A percentile compares a stretch with the other conserved stretches of the same genome.
Conservation (phyloP, 305 asterid species). For the Solanum hybrid region DNA sequence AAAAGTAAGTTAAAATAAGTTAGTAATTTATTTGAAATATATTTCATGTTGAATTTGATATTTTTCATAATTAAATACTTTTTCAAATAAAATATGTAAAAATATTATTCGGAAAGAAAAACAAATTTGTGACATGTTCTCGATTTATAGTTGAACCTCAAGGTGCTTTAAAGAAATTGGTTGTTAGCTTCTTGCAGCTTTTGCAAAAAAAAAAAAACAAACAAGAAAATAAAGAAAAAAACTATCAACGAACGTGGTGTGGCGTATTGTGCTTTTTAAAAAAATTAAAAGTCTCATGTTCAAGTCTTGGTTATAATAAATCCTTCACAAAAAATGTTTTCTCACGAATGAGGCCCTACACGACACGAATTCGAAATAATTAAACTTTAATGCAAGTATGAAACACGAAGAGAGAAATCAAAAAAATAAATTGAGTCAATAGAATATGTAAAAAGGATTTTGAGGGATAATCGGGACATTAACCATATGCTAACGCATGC, state of each 20-base stretch:
- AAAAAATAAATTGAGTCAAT: too few relatives aligned
- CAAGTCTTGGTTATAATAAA: too few relatives aligned
- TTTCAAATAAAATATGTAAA: background rate
- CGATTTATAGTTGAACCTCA: background rate
- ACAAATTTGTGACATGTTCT: background rate
- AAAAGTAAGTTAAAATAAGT: background rate
- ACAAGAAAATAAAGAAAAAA: background rate
- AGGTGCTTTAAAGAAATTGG: background rate
- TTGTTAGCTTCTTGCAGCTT: background rate
- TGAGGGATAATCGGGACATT: too few relatives aligned
- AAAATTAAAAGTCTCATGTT: too few relatives aligned
- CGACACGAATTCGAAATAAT: too few relatives aligned
- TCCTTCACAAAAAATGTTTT: too few relatives aligned
- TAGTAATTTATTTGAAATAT: background rate
- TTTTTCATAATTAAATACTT: background rate
- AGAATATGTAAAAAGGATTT: too few relatives aligned
- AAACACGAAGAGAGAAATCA: too few relatives aligned
- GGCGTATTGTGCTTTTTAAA: background rate
- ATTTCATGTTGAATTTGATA: background rate
- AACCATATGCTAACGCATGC: too few relatives aligned
- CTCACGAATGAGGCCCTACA: too few relatives aligned
- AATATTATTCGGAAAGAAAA: background rate
- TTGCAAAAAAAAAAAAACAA: background rate
- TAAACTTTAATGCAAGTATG: too few relatives aligned
- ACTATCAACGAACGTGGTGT: too few relatives aligned